Evolutionary conservation across 2,329 filamentous ascomycete species (phyloP).

Genomic region (Fusarium nurragi): DNA sequence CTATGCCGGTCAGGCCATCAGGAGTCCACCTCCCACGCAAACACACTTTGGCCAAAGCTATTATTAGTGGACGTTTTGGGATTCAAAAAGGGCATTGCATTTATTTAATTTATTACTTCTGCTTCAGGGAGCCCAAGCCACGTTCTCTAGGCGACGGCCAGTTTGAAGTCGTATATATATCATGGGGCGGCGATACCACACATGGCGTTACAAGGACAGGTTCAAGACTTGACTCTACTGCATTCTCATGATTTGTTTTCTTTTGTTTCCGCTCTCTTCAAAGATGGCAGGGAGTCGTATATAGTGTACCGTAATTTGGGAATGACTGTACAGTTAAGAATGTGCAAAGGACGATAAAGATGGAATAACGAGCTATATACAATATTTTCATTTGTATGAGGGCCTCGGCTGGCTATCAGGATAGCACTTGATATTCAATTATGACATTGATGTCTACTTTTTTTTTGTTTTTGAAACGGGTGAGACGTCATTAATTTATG

Average conservation of each 20-base stretch:
- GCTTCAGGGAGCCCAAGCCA: conserved; percentile 17
- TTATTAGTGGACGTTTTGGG: conserved; percentile 27
- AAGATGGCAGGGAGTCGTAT: conserved; percentile 20
- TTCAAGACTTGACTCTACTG: conserved; percentile 24
- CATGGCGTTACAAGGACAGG: conserved; percentile 28
- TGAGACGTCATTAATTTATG: background rate
- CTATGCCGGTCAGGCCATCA: conserved; percentile 69
- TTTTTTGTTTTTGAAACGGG: background rate
- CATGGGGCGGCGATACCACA: conserved; percentile 35
- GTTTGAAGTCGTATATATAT: conserved; percentile 18
- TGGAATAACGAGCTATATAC: conserved; percentile 21
- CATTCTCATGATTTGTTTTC: conserved; percentile 21
- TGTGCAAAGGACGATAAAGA: conserved; percentile 20
- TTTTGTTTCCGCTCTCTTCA: conserved; percentile 19
- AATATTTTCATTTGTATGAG: conserved; percentile 39
- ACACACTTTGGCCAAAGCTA: conserved; percentile 54
- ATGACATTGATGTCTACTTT: conserved; percentile 21
- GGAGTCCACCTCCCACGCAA: conserved; percentile 60
- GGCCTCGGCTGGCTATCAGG: conserved; percentile 10
- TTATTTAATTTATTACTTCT: conserved; percentile 26
- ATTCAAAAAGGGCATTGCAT: background rate
- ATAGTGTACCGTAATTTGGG: conserved; percentile 25
- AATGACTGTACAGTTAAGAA: conserved; percentile 13
- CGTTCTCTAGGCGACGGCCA: conserved; percentile 11
- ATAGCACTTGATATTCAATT: conserved; percentile 19